phyloP scores from a whole-genome alignment of 257 asterid genomes.

The Capsicum chinense region DNA sequence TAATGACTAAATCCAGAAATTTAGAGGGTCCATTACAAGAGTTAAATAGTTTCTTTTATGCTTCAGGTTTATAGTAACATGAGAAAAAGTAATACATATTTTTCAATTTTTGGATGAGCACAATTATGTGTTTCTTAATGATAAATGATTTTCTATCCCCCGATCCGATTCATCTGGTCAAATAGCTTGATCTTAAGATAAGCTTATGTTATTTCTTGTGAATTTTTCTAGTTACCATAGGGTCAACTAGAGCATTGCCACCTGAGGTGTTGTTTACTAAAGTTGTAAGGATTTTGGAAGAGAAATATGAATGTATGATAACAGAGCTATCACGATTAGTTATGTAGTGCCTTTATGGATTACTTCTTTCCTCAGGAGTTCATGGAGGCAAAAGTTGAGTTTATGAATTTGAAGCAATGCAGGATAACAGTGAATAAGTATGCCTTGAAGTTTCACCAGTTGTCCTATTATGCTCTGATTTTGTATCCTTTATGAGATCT shows the following conservation, averaged over 20 bases:
- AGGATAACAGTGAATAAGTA: too few relatives aligned
- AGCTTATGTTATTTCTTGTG: neutral
- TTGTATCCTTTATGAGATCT: too few relatives aligned
- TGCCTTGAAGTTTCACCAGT: too few relatives aligned
- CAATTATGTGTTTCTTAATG: neutral
- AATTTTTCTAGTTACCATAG: slow-evolving; percentile 67
- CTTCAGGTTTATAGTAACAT: slow-evolving; percentile 9
- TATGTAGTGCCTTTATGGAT: neutral
- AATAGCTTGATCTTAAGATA: neutral
- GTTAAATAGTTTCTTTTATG: neutral
- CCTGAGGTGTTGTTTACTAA: slow-evolving; percentile 87
- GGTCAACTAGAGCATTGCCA: slow-evolving; percentile 87
- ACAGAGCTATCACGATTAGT: slow-evolving; percentile 62
- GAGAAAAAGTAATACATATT: neutral
- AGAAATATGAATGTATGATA: slow-evolving; percentile 77
- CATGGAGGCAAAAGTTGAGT: too few relatives aligned
- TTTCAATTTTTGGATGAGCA: neutral
- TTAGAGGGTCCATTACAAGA: neutral
- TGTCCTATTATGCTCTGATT: too few relatives aligned
- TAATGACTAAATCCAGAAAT: too few relatives aligned
- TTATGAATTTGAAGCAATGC: too few relatives aligned
- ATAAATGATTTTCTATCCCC: neutral
- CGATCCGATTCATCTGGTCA: neutral
- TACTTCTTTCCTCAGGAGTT: too few relatives aligned
- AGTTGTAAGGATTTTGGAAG: slow-evolving; percentile 90